Evolutionary conservation across 108 stramenopile genomes (phyloP), one percentile per base, ranked within the genome.

Genomic region (Epithemia pelagica): DNA sequence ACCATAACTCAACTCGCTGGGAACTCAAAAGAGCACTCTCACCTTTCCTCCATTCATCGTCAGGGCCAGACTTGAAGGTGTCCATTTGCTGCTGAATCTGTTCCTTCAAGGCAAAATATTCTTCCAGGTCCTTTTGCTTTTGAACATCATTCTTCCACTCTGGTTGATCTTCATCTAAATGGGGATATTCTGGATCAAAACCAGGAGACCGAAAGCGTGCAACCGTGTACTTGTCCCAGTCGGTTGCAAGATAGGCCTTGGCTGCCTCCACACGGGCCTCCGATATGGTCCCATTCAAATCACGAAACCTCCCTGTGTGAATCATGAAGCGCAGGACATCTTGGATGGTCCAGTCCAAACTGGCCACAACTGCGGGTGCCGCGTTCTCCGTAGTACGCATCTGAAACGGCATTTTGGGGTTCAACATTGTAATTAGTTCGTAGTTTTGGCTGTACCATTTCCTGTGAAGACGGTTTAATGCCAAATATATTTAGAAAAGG

Each of bases 1-100:
- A 89, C 92, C 92, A 93, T 31, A 93, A 68, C 60, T 93, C 92
- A 21, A 93, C 92, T 64, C 92, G 68, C 64, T 93, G 92, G 59
- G 85, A 87, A 87, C 90, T 90, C 56, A 93, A 64, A 69, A 93
- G 67, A 10, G 83, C 85, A 80, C 90, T 93, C 65, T 85, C 82
- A 0, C 79, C 82, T 30, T 80, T 80, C 0, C 77, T 81, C 64
- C 75, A 93, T 63, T 90, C 92, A 18, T 88, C 70, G 58, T 90
- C 62, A 30, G 87, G 87, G 24, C 88, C 91, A 63, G 76, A 73
- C 46, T 74, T 71, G 33, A 92, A 79, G 26, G 70, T 53, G 0
- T 56, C 65, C 83, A 86, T 77, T 66, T 86, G 87, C 15, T 74
- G 72, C 29, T 88, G 81, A 32, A 83, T 71, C 26, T 69, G 65